These are phyloP conservation scores for Coniferiporia sulphurascens DNA, from an alignment of 1,284 basidiomycete species.

Conservation along the genomic window DNA sequence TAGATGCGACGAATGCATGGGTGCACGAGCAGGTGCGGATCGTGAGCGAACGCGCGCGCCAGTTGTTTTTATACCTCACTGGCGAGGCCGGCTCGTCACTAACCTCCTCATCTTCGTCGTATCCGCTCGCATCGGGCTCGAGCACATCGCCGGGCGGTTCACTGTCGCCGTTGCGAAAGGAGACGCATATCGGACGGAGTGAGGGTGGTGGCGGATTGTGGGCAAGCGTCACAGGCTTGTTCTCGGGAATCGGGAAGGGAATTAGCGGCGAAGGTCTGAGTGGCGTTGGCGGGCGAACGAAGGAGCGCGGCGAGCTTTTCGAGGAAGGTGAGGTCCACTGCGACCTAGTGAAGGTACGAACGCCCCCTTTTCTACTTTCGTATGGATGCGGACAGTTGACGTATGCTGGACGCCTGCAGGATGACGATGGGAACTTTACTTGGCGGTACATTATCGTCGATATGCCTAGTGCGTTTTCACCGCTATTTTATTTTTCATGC, in stretches of 20 bases:
- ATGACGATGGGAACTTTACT: constrained; percentile 70
- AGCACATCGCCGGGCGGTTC: constrained; percentile 24
- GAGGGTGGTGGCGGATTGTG: constrained; percentile 40
- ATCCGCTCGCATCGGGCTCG: background rate
- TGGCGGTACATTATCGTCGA: constrained; percentile 75
- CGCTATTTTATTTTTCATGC: background rate
- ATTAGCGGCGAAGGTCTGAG: constrained; percentile 31
- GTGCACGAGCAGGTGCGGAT: constrained; percentile 38
- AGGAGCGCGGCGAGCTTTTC: constrained; percentile 29
- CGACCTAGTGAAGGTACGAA: constrained; percentile 63
- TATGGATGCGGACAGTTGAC: constrained; percentile 10
- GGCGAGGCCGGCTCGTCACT: constrained; percentile 39
- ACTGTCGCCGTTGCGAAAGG: constrained; percentile 28
- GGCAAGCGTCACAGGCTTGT: constrained; percentile 56
- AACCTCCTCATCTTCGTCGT: constrained; percentile 13
- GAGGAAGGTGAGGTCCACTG: constrained; percentile 77
- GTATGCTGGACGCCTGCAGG: constrained; percentile 37
- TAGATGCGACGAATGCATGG: constrained; percentile 31
- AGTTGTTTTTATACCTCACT: constrained; percentile 63
- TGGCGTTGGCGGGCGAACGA: constrained; percentile 15
- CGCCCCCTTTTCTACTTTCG: constrained; percentile 5
- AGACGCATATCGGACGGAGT: constrained; percentile 26
- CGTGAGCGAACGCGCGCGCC: constrained; percentile 43
- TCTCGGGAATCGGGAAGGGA: constrained; percentile 55
- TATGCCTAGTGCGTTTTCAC: constrained; percentile 59